Evolutionary conservation across 192 early-diverging fungal species (phyloP).

Genomic region (Entomortierella beljakovae): DNA sequence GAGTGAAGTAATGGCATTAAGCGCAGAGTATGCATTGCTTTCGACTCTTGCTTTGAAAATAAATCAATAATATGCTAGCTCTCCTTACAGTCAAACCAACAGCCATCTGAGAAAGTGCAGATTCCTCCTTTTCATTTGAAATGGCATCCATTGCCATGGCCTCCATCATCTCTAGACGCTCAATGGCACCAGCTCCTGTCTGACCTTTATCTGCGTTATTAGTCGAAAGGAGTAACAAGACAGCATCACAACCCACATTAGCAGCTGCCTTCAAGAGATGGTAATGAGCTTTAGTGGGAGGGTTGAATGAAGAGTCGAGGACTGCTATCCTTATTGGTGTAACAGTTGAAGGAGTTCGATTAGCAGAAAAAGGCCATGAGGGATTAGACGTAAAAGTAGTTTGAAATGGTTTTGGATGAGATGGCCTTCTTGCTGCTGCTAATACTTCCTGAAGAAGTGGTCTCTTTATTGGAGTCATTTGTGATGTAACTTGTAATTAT

Average conservation of each 20-base stretch:
- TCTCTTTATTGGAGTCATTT: conserved; percentile 46
- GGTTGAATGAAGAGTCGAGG: conserved; percentile 85
- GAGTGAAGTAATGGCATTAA: too few species aligned
- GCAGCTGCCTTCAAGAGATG: conserved; percentile 62
- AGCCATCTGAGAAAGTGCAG: conserved; percentile 40
- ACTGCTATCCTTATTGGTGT: conserved; percentile 58
- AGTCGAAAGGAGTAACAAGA: conserved; percentile 70
- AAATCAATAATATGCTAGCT: background rate
- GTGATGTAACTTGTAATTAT: too few species aligned
- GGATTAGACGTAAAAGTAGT: conserved; percentile 36
- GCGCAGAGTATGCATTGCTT: too few species aligned
- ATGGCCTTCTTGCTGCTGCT: conserved; percentile 14
- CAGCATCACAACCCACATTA: conserved; percentile 65
- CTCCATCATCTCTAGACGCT: conserved; percentile 82
- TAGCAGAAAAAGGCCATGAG: conserved; percentile 48
- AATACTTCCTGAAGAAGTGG: conserved; percentile 34
- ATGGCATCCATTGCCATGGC: conserved; percentile 59
- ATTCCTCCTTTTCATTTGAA: conserved; percentile 33
- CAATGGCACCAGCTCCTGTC: conserved; percentile 62
- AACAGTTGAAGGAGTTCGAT: conserved; percentile 22
- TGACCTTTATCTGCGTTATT: conserved; percentile 78
- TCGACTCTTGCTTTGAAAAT: background rate
- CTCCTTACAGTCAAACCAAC: conserved; percentile 45
- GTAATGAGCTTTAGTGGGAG: conserved; percentile 71
- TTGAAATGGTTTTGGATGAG: conserved; percentile 39